Base-by-base conservation (phyloP, 2,329 filamentous ascomycete genomes). In the Cytospora mali region DNA sequence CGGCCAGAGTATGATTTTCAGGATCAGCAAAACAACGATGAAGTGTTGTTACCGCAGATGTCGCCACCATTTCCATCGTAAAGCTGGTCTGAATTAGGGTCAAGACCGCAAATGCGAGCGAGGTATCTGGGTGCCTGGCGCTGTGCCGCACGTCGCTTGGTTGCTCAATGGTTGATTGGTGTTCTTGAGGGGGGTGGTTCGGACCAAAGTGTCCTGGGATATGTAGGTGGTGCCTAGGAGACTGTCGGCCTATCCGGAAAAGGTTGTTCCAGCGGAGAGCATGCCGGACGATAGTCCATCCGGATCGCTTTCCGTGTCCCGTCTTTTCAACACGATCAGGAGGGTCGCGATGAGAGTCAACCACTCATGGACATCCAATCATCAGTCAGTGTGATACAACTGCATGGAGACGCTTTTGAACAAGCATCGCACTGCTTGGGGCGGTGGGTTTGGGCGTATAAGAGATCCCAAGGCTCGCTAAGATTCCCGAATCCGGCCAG, bases 11-110 rank as follows among this genome's bases (percentile, higher is more conserved):
- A 25, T 48, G 29, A 60, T 60, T 52, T 42, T 54, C 50, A 35
- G 33, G 58, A 60, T 60, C 58, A 54, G 35, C 29, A 60, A 42
- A 33, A 28, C 31, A 49, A 59, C 49, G 39, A 60, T 60, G 58
- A 23, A 54, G 48, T 27, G 16, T 23, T 48, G 27, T 54, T 60
- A 35, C 58, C 50, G 50, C 50, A 54, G 33, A 54, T 35, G 16
- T 49, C 35, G 18, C 35, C 58, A 42, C 50, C 9, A 27, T 54
- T 31, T 48, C 35, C 35, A 28, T 48, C 31, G 33, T 25, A 46
- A 18, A 33, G 21, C 35, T 21, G 31, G 4, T 31, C 27, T 48
- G 48, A 54, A 54, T 42, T 27, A n/a, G n/a, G 35, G n/a, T 35
- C n/a, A 28, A 49, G 33, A 54, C 27, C 28, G 50, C 50, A 16